These are phyloP conservation scores for Oxyria digyna DNA, from an alignment of 148 eudicot species.

Conservation along the genomic window DNA sequence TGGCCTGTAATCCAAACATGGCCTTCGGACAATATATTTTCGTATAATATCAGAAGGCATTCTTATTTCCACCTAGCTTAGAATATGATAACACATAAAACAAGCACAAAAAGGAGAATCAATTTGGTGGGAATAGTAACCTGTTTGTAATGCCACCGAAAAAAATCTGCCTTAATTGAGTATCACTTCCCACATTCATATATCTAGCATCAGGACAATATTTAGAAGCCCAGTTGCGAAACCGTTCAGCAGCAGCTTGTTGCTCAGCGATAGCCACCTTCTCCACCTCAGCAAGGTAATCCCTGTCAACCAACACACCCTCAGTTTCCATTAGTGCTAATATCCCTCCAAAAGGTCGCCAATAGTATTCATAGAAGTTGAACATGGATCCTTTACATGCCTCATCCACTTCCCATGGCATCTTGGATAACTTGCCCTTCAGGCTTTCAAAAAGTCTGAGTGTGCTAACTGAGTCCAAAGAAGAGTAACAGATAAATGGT, in stretches of 20 bases:
- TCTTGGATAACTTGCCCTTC: slow-evolving; percentile 40
- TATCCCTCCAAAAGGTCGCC: slow-evolving; percentile 93
- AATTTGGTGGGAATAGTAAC: slow-evolving; percentile 18
- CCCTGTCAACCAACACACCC: slow-evolving; percentile 86
- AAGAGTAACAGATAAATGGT: slow-evolving; percentile 85
- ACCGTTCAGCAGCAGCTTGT: slow-evolving; percentile 62
- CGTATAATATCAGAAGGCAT: no score
- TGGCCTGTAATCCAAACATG: no score
- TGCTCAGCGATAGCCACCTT: slow-evolving; percentile 87
- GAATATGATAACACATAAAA: no score
- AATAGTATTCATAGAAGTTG: slow-evolving; percentile 53
- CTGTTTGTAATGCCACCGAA: slow-evolving; percentile 88
- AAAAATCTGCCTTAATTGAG: slow-evolving; percentile 76
- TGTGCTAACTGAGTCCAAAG: slow-evolving; percentile 84
- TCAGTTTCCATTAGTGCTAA: slow-evolving; percentile 88
- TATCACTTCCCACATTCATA: slow-evolving; percentile 96
- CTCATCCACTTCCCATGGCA: slow-evolving; percentile 54
- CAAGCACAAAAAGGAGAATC: background rate
- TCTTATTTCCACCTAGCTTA: background rate
- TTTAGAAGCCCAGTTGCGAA: slow-evolving; percentile 89
- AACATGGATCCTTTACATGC: slow-evolving; percentile 46
- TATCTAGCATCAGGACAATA: slow-evolving; percentile 72
- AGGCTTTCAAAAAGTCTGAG: slow-evolving; percentile 77
- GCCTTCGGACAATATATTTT: no score
- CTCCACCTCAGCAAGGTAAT: slow-evolving; percentile 72